Evolutionary conservation across 2,329 filamentous ascomycete genomes (phyloP).

Genomic region (Aspergillus phoenicis): DNA sequence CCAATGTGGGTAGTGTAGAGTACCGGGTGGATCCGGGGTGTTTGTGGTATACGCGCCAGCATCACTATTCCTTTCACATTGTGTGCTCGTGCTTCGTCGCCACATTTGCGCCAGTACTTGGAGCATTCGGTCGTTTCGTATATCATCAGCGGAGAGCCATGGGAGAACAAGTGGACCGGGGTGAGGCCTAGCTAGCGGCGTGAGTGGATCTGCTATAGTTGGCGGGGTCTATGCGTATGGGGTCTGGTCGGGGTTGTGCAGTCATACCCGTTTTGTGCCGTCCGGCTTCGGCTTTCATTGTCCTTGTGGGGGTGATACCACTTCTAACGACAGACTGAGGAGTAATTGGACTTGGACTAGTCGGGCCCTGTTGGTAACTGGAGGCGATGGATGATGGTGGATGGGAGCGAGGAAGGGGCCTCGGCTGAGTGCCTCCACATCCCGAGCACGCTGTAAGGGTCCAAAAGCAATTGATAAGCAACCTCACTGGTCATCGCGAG

Average conservation of each 20-base stretch:
- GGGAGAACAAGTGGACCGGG: slow-evolving; percentile 4
- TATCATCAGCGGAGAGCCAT: slow-evolving; percentile 3
- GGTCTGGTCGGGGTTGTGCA: background rate
- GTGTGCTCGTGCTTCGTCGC: background rate
- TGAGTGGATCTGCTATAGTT: background rate
- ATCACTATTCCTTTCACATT: background rate
- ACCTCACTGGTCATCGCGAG: background rate
- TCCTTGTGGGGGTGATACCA: no score
- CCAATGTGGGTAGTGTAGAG: background rate
- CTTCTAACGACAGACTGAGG: no score
- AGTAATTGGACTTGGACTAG: slow-evolving; percentile 49
- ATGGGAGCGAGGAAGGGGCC: background rate
- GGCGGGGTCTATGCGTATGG: background rate
- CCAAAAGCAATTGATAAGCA: background rate
- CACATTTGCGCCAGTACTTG: background rate
- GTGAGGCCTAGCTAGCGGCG: background rate
- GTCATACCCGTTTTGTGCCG: no score
- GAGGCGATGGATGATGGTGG: background rate
- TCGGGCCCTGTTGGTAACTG: slow-evolving; percentile 34
- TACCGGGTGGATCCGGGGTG: background rate
- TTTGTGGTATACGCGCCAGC: background rate
- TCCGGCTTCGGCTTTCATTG: no score
- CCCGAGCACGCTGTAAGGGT: slow-evolving; percentile 2
- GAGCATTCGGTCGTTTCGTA: background rate
- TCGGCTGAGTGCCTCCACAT: slow-evolving; percentile 6